Evolutionary conservation across 495 filamentous ascomycete species (phyloP).

Genomic region (Beverwykella pulmonaria): DNA sequence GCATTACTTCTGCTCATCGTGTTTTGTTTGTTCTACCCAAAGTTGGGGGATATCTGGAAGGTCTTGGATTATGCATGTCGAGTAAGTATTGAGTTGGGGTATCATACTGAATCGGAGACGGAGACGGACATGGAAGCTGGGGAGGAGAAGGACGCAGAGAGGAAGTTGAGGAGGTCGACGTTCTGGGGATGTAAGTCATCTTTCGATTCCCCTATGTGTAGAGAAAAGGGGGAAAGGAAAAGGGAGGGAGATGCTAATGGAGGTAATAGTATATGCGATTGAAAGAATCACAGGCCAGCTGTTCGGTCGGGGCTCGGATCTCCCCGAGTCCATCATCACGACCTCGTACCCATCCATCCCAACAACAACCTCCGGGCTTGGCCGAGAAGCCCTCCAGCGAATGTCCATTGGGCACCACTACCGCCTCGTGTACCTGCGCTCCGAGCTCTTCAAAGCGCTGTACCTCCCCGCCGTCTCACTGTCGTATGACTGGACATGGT

Average conservation of each 20-base stretch:
- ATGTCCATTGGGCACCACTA: conserved; percentile 22
- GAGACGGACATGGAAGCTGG: neutral
- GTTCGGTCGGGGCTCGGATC: conserved; percentile 17
- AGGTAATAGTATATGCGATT: conserved; percentile 6
- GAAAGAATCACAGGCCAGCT: conserved; percentile 19
- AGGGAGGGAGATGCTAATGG: too few species aligned
- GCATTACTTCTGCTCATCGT: conserved; percentile 10
- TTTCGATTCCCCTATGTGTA: too few species aligned
- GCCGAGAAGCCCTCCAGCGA: conserved; percentile 9
- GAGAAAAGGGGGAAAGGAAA: too few species aligned
- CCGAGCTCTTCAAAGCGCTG: conserved; percentile 18
- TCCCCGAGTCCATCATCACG: conserved; percentile 23
- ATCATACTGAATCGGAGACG: conserved; percentile 11
- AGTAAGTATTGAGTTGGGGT: conserved; percentile 16
- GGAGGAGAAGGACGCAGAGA: conserved; percentile 3
- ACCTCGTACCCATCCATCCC: conserved; percentile 10
- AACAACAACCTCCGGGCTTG: neutral
- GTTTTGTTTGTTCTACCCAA: conserved; percentile 12
- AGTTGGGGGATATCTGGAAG: conserved; percentile 21
- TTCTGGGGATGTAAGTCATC: conserved; percentile 17
- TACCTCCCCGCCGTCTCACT: conserved; percentile 7
- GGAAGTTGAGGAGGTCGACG: conserved; percentile 16
- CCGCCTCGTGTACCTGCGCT: conserved; percentile 19
- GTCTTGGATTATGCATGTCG: conserved; percentile 19
- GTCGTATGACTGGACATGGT: conserved; percentile 11